These are phyloP conservation scores for Colletotrichum viniferum DNA, from an alignment of 2,329 filamentous ascomycete species.

Conservation along the genomic window DNA sequence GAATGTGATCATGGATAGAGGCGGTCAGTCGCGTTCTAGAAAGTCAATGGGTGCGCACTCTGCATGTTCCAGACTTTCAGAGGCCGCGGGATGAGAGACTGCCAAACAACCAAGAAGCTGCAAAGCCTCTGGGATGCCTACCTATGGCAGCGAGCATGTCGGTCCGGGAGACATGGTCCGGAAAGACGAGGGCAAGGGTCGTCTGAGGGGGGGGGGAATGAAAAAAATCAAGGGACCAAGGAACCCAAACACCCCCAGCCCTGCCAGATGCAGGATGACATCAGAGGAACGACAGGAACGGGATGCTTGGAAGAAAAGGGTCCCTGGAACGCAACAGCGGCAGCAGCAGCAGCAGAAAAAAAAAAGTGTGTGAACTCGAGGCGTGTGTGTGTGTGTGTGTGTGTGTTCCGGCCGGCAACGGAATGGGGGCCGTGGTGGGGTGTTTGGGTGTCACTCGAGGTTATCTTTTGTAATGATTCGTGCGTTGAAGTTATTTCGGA, in stretches of 20 bases:
- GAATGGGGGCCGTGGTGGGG: background rate
- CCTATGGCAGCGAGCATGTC: background rate
- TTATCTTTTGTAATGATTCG: background rate
- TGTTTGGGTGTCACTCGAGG: background rate
- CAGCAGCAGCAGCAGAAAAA: background rate
- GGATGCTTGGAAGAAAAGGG: background rate
- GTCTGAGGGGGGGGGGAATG: background rate
- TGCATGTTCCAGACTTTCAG: background rate
- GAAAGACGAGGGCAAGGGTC: background rate
- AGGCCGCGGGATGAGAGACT: background rate
- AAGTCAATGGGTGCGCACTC: background rate
- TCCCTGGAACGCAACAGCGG: background rate
- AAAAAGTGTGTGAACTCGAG: background rate
- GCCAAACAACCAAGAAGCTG: background rate
- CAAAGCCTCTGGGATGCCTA: background rate
- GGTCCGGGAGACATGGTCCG: conserved; percentile 2
- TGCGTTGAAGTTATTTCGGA: background rate
- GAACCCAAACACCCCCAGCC: background rate
- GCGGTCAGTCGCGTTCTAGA: background rate
- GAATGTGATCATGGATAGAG: background rate
- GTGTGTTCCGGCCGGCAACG: background rate
- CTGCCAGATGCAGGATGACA: conserved; percentile 16
- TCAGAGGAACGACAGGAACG: conserved; percentile 7
- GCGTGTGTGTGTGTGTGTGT: background rate
- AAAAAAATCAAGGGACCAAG: conserved; percentile 10